A percentile compares a stretch with the other conserved stretches of the same genome.
Conservation (phyloP, 1,284 basidiomycete genomes). For the Microbotryum intermedium region DNA sequence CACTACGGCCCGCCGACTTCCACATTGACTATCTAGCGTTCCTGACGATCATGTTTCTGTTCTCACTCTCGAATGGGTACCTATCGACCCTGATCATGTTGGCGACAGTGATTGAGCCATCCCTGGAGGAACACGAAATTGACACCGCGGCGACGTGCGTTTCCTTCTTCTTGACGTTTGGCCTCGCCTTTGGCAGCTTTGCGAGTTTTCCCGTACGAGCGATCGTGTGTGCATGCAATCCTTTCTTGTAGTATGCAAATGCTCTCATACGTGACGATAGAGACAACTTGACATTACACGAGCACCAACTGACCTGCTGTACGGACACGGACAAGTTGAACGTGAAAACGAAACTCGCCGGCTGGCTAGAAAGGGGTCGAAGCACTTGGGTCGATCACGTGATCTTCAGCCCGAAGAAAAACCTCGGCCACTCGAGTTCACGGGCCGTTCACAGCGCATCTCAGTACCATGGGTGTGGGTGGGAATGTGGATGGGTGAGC, state of each 20-base stretch:
- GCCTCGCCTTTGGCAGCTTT: constrained; percentile 29
- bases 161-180: constrained; percentile 29
- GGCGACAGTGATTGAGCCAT: constrained; percentile 29
- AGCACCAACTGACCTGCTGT: too few relatives aligned
- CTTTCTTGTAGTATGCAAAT: constrained; percentile 8
- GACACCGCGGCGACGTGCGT: constrained; percentile 32
- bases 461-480: too few relatives aligned
- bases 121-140: constrained; percentile 32
- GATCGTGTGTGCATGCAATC: constrained; percentile 18
- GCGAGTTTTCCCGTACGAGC: constrained; percentile 29
- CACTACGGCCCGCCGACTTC: not conserved
- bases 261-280: too few relatives aligned
- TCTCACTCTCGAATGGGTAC: constrained; percentile 35
- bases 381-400: too few relatives aligned
- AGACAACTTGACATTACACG: too few relatives aligned
- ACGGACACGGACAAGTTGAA: too few relatives aligned
- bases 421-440: too few relatives aligned
- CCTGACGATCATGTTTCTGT: constrained; percentile 31
- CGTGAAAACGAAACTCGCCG: too few relatives aligned
- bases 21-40: constrained; percentile 16
- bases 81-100: constrained; percentile 34
- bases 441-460: too few relatives aligned
- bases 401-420: too few relatives aligned
- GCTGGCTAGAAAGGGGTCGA: too few relatives aligned
- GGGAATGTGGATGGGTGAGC: too few relatives aligned